These are phyloP conservation scores for Fusarium brachygibbosum DNA, from an alignment of 2,329 filamentous ascomycete genomes.

Conservation along the genomic window DNA sequence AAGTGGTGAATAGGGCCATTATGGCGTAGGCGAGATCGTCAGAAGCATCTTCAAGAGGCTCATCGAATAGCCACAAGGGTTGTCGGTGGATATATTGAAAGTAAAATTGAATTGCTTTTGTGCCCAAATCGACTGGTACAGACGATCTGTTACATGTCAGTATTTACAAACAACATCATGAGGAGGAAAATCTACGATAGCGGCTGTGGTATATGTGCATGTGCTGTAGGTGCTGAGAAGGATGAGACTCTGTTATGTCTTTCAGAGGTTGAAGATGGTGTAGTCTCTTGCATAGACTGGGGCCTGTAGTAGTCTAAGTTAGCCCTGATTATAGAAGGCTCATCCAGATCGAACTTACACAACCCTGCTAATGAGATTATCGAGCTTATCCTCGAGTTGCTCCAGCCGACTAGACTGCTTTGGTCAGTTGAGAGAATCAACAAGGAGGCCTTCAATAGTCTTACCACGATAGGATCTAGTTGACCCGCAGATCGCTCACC, in stretches of 20 bases:
- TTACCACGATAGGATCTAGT: constrained; percentile 12
- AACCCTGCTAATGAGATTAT: constrained; percentile 23
- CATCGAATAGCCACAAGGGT: constrained; percentile 30
- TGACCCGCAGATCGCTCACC: neutral
- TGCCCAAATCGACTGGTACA: neutral
- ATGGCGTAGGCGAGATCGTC: constrained; percentile 14
- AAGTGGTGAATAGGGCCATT: constrained; percentile 12
- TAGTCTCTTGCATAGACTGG: constrained; percentile 2
- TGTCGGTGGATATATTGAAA: constrained; percentile 32
- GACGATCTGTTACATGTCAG: neutral
- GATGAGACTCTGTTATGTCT: neutral
- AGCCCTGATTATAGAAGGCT: neutral
- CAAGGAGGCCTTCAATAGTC: accelerated
- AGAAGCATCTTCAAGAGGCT: neutral
- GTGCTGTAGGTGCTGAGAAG: neutral
- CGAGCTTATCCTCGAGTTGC: constrained; percentile 36
- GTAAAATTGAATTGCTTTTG: constrained; percentile 23
- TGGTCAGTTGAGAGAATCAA: neutral
- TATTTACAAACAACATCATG: accelerated
- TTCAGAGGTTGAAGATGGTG: neutral
- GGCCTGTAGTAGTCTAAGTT: neutral
- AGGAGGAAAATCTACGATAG: neutral
- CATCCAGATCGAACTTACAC: neutral
- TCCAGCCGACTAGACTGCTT: constrained; percentile 17
- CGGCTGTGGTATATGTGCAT: neutral